A percentile compares a stretch with the other conserved stretches of the same genome.
phyloP scores from a whole-genome alignment of 805 yeast species.

The Hanseniaspora pseudoguilliermondii region DNA sequence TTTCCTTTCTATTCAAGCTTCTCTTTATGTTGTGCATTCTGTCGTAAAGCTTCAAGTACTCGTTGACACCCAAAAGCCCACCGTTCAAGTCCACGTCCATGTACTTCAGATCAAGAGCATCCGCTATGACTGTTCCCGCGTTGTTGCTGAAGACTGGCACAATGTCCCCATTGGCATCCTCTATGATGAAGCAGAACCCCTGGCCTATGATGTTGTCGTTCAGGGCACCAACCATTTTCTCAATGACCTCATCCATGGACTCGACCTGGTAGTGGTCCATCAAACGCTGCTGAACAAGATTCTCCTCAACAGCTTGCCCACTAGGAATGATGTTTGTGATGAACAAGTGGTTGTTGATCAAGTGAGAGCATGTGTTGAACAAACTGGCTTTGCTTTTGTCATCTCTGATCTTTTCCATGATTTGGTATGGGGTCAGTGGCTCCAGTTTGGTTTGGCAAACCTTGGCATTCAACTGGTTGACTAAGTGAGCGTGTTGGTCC shows the following conservation, averaged over 20 bases:
- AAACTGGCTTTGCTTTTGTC: conserved; percentile 48
- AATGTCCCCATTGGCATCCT: conserved; percentile 46
- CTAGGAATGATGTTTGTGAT: conserved; percentile 41
- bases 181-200: conserved; percentile 72
- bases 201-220: conserved; percentile 36
- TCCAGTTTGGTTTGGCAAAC: conserved; percentile 75
- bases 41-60: conserved; percentile 33
- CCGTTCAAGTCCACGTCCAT: conserved; percentile 69
- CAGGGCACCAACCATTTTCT: conserved; percentile 37
- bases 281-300: conserved; percentile 28
- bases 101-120: neutral
- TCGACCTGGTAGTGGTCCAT: conserved; percentile 23
- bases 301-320: conserved; percentile 8
- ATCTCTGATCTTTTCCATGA: conserved; percentile 52
- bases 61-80: conserved; percentile 32
- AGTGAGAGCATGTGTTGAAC: conserved; percentile 84
- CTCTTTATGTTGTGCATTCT: conserved; percentile 28
- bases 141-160: conserved; percentile 46
- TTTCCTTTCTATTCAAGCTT: conserved; percentile 1
- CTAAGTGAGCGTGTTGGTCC: conserved; percentile 57
- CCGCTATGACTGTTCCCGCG: conserved; percentile 55
- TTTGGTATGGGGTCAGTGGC: conserved; percentile 59
- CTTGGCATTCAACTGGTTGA: conserved; percentile 46
- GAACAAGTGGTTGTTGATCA: conserved; percentile 84
- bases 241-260: conserved; percentile 37